Evolutionary conservation across 345 rosid species (phyloP).

Genomic region (Ceriops decandra): DNA sequence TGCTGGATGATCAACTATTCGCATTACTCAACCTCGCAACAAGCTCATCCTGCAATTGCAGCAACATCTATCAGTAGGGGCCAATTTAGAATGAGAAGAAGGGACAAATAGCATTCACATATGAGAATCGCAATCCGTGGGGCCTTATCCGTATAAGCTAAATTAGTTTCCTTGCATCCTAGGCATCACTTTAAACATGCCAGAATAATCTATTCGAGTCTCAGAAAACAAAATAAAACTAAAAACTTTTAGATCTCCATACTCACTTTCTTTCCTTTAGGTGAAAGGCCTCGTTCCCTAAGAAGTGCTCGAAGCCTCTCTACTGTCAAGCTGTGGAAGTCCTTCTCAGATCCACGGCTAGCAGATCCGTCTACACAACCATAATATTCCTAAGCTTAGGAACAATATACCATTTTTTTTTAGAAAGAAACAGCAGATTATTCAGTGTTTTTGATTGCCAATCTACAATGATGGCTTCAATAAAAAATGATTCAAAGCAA

Average conservation of each 20-base stretch:
- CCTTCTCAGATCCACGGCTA: conserved; percentile 54
- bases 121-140: too few relatives aligned
- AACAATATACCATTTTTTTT: too few relatives aligned
- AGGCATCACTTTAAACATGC: background rate
- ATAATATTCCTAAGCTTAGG: too few relatives aligned
- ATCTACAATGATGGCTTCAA: too few relatives aligned
- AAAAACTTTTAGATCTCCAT: background rate
- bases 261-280: conserved; percentile 80
- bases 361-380: conserved; percentile 50
- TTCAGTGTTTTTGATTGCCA: too few relatives aligned
- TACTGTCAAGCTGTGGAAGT: conserved; percentile 65
- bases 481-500: too few relatives aligned
- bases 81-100: background rate
- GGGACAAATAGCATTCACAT: background rate
- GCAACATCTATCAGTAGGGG: conserved; percentile 3
- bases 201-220: background rate
- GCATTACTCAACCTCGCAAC: conserved; percentile 61
- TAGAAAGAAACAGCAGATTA: too few relatives aligned
- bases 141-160: background rate
- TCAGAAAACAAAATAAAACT: background rate
- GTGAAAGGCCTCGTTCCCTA: conserved; percentile 69
- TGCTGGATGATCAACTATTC: conserved; percentile 29
- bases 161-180: background rate
- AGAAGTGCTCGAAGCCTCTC: conserved; percentile 86
- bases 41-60: conserved; percentile 73